Evolutionary conservation across 2,329 filamentous ascomycete genomes (phyloP).

Genomic region (Claviceps africana): DNA sequence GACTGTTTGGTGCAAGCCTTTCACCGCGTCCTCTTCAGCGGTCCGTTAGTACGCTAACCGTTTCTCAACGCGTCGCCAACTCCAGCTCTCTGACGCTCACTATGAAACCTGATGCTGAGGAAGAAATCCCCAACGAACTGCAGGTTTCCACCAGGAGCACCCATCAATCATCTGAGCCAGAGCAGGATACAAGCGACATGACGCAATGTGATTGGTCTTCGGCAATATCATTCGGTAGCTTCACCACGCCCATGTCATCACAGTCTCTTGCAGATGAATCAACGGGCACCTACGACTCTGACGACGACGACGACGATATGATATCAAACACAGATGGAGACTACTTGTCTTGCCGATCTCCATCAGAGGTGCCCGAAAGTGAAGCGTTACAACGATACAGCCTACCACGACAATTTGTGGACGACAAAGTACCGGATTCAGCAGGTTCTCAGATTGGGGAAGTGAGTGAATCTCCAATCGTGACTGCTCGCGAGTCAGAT

Average conservation of each 20-base stretch:
- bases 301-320: conserved; percentile 28
- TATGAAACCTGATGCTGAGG: conserved; percentile 9
- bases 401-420: conserved; percentile 24
- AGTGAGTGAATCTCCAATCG: conserved; percentile 13
- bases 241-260: conserved; percentile 23
- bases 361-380: conserved; percentile 5
- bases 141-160: conserved; percentile 9
- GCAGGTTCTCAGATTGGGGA: conserved; percentile 4
- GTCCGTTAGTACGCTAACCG: conserved; percentile 14
- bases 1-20: conserved; percentile 30
- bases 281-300: conserved; percentile 33
- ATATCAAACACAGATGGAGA: conserved; percentile 24
- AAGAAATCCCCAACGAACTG: conserved; percentile 6
- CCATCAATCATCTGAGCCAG: conserved; percentile 9
- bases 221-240: conserved; percentile 15
- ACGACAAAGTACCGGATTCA: conserved; percentile 7
- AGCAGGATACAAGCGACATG: conserved; percentile 11
- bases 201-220: conserved; percentile 13
- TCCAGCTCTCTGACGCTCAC: conserved; percentile 14
- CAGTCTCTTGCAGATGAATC: conserved; percentile 26
- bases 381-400: conserved; percentile 28
- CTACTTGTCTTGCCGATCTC: conserved; percentile 15
- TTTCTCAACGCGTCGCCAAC: conserved; percentile 8
- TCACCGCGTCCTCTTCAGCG: conserved; percentile 40
- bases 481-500: conserved; percentile 11